Evolutionary conservation across 139 green algal genomes (phyloP).

Genomic region (Haematococcus lacustris): DNA sequence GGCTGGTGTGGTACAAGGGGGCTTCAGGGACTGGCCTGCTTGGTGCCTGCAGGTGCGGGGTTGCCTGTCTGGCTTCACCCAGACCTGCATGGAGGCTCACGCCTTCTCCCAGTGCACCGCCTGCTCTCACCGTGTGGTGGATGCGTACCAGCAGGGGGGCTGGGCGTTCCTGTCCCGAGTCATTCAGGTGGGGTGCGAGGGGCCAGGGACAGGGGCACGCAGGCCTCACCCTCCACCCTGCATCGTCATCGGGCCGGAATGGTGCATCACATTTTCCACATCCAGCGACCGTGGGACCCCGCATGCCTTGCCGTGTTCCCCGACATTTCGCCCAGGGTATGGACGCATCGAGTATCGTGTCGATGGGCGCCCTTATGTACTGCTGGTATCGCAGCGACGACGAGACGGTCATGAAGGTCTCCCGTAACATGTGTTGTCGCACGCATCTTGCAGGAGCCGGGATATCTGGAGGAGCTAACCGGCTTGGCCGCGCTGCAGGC

Average conservation of each 20-base stretch:
- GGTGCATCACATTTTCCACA: too few species aligned
- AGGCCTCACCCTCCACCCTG: not conserved
- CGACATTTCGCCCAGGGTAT: not conserved
- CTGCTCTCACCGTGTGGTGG: conserved; percentile 74
- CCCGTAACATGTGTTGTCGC: not conserved
- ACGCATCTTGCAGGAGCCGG: not conserved
- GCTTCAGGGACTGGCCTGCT: too few species aligned
- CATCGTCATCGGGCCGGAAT: not conserved
- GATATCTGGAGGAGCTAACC: not conserved
- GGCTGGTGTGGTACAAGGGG: too few species aligned
- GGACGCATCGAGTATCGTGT: not conserved
- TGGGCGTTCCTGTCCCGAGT: conserved; percentile 57
- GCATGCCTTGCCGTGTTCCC: too few species aligned
- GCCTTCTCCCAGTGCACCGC: conserved; percentile 86
- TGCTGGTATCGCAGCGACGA: not conserved
- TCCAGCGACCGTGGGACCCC: too few species aligned
- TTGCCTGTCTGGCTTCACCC: conserved; percentile 37
- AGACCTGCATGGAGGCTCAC: conserved; percentile 59
- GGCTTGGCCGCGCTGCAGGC: not conserved
- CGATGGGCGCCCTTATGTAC: not conserved
- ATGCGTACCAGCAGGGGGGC: conserved; percentile 41
- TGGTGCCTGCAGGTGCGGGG: too few species aligned
- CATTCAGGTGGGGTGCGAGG: not conserved
- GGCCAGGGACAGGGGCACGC: too few species aligned
- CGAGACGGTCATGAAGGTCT: not conserved